Conservation (phyloP, 441 rosid genomes). For the Lepidium campestre region DNA sequence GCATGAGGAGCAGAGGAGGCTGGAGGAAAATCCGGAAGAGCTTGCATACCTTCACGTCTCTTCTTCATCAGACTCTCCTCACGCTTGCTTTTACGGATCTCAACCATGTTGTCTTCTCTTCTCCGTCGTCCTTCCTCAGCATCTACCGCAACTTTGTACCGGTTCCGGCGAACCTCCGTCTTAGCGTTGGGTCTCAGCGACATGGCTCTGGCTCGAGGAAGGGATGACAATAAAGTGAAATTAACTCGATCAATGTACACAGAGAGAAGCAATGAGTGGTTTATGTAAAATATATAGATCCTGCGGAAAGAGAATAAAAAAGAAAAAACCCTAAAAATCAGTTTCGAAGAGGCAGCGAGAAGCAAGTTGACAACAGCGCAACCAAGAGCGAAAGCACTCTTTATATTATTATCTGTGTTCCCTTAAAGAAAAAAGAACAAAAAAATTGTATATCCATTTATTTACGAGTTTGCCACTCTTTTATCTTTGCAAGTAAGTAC, state of each 20-base stretch:
- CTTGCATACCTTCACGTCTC: conserved; percentile 73
- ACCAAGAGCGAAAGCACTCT: background rate
- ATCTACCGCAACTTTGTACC: conserved; percentile 86
- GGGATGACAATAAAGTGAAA: background rate
- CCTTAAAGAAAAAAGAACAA: background rate
- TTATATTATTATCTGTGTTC: background rate
- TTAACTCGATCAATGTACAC: background rate
- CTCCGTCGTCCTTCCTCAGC: conserved; percentile 89
- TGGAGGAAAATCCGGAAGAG: conserved; percentile 47
- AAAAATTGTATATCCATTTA: background rate
- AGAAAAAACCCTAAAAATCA: background rate
- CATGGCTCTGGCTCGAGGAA: conserved; percentile 33
- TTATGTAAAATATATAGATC: background rate
- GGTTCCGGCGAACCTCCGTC: conserved; percentile 71
- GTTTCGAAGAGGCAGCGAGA: background rate
- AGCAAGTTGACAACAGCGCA: conserved; percentile 8
- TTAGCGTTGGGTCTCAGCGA: conserved; percentile 78
- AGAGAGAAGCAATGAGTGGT: background rate
- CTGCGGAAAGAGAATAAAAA: background rate
- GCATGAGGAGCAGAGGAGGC: conserved; percentile 43
- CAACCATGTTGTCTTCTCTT: conserved; percentile 92
- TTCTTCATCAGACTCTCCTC: conserved; percentile 86
- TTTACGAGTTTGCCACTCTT: background rate
- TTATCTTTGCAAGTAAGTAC: background rate
- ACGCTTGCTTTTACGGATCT: conserved; percentile 85